phyloP scores from a whole-genome alignment of 108 stramenopile species.

The Skeletonema marinoi region DNA sequence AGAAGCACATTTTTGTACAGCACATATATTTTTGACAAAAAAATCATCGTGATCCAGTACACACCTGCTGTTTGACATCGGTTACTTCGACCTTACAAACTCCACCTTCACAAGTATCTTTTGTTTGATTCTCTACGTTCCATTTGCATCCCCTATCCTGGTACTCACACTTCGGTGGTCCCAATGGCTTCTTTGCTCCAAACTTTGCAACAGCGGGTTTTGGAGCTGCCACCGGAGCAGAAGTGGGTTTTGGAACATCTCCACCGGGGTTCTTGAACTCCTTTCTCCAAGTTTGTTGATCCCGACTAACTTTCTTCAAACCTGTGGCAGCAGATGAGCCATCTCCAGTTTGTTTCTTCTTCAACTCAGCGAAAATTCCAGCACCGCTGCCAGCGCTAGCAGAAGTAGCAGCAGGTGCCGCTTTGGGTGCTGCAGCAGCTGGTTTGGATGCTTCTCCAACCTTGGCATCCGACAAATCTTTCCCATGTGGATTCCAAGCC shows the following conservation, averaged over 20 bases:
- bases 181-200: slow-evolving; percentile 54
- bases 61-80: slow-evolving; percentile 86
- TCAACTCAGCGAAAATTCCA: slow-evolving; percentile 72
- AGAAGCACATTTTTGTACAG: not conserved
- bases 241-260: slow-evolving; percentile 15
- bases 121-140: slow-evolving; percentile 94
- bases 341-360: slow-evolving; percentile 66
- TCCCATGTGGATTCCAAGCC: slow-evolving; percentile 86
- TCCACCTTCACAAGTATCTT: slow-evolving; percentile 66
- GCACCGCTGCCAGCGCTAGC: slow-evolving; percentile 37
- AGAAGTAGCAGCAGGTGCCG: slow-evolving; percentile 7
- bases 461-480: slow-evolving; percentile 74
- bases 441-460: slow-evolving; percentile 49
- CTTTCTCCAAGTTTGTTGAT: slow-evolving; percentile 95
- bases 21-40: not conserved
- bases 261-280: slow-evolving; percentile 81
- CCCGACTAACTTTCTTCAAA: slow-evolving; percentile 90
- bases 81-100: slow-evolving; percentile 79
- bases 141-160: slow-evolving; percentile 91
- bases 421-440: slow-evolving; percentile 31
- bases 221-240: slow-evolving; percentile 3
- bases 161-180: slow-evolving; percentile 89
- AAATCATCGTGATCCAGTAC: not conserved
- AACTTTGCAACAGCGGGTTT: slow-evolving; percentile 13
- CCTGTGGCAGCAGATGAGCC: slow-evolving; percentile 90